Evolutionary conservation across 2,329 filamentous ascomycete genomes (phyloP), one percentile per base, ranked within the genome.

Genomic region (Fusarium begoniae): DNA sequence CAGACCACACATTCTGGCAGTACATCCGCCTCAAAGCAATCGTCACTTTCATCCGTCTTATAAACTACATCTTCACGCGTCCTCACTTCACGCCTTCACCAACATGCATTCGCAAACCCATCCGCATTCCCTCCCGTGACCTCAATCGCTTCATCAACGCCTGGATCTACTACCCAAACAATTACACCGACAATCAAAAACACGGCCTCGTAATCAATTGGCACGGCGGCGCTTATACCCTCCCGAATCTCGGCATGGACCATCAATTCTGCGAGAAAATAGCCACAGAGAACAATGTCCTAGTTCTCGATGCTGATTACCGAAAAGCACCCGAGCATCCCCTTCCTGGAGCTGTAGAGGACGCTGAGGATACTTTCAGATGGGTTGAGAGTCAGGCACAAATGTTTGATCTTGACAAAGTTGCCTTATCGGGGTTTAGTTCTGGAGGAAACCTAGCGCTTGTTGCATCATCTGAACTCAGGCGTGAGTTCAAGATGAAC

Each of bases 401-500:
- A 22, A 64, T 75, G 18, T 81, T 83, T 30, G 80, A 85, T 73
- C 67, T 78, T 3, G 69, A 75, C 2, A 74, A 78, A 2, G 72
- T 88, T 14, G 86, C 84, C 5, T 51, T 88, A 0, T 85, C 83
- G 11, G 87, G 87, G 1, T 85, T 85, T 51, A 85, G 83, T 15
- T 84, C 84, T 0, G 87, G 87, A 3, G 86, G 80, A 2, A 86
- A 83, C 64, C 75, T 88, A 28, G 83, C 83, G 15, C 72, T 88
- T 1, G 71, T 79, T 2, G 79, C 75, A 2, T 74, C 79, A 1
- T 75, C 76, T 14, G 61, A 76, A 30, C 56, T 80, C 4, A 75
- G 87, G 15, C 48, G 15, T 1, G 24, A 63, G 38, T 63, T 71
- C 24, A 44, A 53, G 14, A 80, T 87, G 68, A 86, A 88, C 18